phyloP scores from a whole-genome alignment of 1,139 yeast species.

The Starmera stellimalicola region DNA sequence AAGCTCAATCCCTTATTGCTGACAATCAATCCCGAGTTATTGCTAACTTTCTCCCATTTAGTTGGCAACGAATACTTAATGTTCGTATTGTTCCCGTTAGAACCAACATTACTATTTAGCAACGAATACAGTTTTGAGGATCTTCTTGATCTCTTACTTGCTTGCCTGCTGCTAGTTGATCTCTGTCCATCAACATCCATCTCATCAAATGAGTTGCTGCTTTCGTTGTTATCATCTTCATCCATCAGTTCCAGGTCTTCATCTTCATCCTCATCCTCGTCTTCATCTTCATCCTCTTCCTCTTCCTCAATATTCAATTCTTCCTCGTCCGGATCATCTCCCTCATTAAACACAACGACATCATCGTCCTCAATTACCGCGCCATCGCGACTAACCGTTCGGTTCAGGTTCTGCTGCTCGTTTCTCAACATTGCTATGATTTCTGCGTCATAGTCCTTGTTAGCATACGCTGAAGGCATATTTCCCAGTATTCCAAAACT shows the following conservation, averaged over 20 bases:
- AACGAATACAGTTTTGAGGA: conserved; percentile 2
- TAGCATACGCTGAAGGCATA: conserved; percentile 13
- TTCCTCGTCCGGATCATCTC: conserved; percentile 12
- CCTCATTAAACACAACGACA: conserved; percentile 10
- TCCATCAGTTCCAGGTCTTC: conserved; percentile 2
- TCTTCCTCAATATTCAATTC: conserved; percentile 4
- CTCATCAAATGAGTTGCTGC: conserved; percentile 2
- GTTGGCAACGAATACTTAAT: conserved; percentile 27
- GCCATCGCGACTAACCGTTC: conserved; percentile 2
- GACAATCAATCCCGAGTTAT: conserved; percentile 22
- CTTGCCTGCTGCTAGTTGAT: conserved; percentile 3
- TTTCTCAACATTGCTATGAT: conserved; percentile 7
- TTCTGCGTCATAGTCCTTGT: conserved; percentile 8
- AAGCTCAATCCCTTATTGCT: conserved; percentile 26
- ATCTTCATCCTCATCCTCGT: conserved; percentile 4
- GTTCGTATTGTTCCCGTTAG: conserved; percentile 13
- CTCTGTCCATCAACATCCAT: conserved; percentile 4
- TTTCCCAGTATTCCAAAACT: conserved; percentile 15
- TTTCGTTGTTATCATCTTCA: conserved; percentile 6
- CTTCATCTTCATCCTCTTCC: conserved; percentile 4
- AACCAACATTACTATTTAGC: too few species aligned
- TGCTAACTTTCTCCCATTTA: conserved; percentile 24
- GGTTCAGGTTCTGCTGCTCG: conserved; percentile 4
- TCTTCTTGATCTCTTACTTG: conserved; percentile 5
- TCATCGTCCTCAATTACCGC: conserved; percentile 7